Percentiles rank a stretch among this genome's conserved stretches.
Evolutionary conservation across 768 basidiomycete genomes (phyloP).

Genomic region (Termitomyces eurrhizus): DNA sequence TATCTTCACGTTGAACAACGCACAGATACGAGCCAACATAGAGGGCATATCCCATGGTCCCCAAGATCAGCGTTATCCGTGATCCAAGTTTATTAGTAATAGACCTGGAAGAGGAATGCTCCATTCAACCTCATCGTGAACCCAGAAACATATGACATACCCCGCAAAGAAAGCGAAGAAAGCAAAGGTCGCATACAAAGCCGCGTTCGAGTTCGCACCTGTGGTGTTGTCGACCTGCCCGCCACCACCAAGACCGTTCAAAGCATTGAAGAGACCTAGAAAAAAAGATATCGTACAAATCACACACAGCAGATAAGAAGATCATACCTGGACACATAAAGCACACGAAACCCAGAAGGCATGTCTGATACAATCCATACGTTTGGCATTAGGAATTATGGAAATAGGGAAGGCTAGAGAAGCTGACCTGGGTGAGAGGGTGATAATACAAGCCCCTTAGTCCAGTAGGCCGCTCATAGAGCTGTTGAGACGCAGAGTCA

Average conservation of each 20-base stretch:
- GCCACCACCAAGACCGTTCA: slow-evolving; percentile 77
- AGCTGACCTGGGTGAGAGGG: slow-evolving; percentile 20
- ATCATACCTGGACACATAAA: slow-evolving; percentile 55
- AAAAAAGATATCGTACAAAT: background rate
- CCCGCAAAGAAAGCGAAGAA: slow-evolving; percentile 36
- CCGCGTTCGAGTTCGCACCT: slow-evolving; percentile 65
- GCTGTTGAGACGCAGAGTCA: slow-evolving; percentile 14
- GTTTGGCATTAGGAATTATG: background rate
- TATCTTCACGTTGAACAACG: slow-evolving; percentile 19
- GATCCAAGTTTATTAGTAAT: slow-evolving; percentile 80
- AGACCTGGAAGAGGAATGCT: slow-evolving; percentile 38
- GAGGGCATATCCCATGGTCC: slow-evolving; percentile 72
- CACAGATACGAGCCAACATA: slow-evolving; percentile 74
- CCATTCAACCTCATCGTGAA: background rate
- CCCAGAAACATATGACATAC: slow-evolving; percentile 10
- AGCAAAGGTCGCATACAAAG: slow-evolving; percentile 57
- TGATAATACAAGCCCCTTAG: slow-evolving; percentile 20
- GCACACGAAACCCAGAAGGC: slow-evolving; percentile 67
- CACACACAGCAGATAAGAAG: background rate
- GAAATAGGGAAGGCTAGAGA: background rate
- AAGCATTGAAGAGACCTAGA: slow-evolving; percentile 72
- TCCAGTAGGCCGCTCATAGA: slow-evolving; percentile 21
- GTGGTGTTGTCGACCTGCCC: slow-evolving; percentile 67
- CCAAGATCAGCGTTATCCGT: slow-evolving; percentile 66
- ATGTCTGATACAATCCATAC: slow-evolving; percentile 26